These are phyloP conservation scores for Eucalyptus sp. DNA, from an alignment of 345 rosid species.

Conservation along the genomic window DNA sequence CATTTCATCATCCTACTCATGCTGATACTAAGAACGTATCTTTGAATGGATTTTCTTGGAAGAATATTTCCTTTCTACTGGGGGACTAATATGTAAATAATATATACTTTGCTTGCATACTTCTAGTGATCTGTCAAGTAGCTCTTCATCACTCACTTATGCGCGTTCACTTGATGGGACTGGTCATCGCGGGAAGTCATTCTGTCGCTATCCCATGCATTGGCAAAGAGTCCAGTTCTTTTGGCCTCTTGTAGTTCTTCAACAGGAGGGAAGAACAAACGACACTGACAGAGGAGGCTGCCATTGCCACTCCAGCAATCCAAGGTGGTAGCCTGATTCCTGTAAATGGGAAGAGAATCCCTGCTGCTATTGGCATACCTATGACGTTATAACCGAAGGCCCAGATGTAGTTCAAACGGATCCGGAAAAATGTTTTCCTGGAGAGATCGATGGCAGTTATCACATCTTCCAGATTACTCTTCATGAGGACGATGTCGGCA, in stretches of 20 bases:
- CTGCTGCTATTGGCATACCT: slow-evolving; percentile 80
- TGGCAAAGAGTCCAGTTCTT: slow-evolving; percentile 35
- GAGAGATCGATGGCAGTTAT: slow-evolving; percentile 84
- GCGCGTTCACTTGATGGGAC: background rate
- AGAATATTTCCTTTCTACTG: background rate
- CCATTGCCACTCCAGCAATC: slow-evolving; percentile 96
- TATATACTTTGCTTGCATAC: background rate
- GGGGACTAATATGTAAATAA: background rate
- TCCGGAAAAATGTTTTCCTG: slow-evolving; percentile 66
- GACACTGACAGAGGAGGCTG: slow-evolving; percentile 83
- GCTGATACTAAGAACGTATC: background rate
- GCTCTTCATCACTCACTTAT: background rate
- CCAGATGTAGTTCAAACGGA: slow-evolving; percentile 80
- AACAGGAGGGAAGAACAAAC: slow-evolving; percentile 74
- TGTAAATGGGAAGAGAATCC: slow-evolving; percentile 53
- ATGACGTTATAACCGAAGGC: slow-evolving; percentile 70
- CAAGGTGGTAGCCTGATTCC: slow-evolving; percentile 77
- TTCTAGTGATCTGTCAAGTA: background rate
- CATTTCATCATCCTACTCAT: background rate
- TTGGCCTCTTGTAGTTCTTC: slow-evolving; percentile 58
- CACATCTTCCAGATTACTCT: slow-evolving; percentile 77
- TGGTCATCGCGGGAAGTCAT: background rate
- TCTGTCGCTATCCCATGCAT: slow-evolving; percentile 39
- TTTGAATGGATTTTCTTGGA: background rate
- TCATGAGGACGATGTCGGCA: slow-evolving; percentile 83